Evolutionary conservation across 768 basidiomycete genomes (phyloP).

Genomic region (Trametes sanguinea): DNA sequence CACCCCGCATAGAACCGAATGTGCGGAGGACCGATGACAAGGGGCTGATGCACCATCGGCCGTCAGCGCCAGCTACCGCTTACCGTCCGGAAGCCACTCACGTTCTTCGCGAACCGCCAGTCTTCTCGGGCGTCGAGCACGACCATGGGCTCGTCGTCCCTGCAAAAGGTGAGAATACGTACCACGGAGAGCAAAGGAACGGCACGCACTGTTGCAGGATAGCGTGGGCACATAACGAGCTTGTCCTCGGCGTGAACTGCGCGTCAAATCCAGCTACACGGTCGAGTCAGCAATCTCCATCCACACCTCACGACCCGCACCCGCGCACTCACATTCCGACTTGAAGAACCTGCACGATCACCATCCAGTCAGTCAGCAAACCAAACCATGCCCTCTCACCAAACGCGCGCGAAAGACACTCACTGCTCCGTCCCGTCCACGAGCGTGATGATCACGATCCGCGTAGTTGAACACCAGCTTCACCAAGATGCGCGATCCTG

Average conservation of each 20-base stretch:
- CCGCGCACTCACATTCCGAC: conserved; percentile 65
- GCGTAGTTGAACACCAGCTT: conserved; percentile 92
- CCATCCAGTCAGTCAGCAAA: conserved; percentile 2
- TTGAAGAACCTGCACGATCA: conserved; percentile 73
- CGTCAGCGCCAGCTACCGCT: conserved; percentile 1
- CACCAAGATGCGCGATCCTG: conserved; percentile 84
- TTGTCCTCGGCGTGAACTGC: conserved; percentile 50
- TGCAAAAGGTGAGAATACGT: conserved; percentile 30
- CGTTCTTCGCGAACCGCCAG: conserved; percentile 88
- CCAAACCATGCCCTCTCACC: background rate
- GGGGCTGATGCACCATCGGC: conserved; percentile 49
- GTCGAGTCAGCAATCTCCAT: background rate
- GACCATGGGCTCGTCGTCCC: conserved; percentile 86
- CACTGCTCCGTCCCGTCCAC: conserved; percentile 86
- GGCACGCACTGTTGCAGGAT: conserved; percentile 73
- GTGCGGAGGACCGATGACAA: conserved; percentile 64
- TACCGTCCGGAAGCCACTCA: conserved; percentile 37
- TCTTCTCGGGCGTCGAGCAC: conserved; percentile 76
- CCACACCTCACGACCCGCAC: background rate
- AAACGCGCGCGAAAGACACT: conserved; percentile 31
- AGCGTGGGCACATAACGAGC: conserved; percentile 82
- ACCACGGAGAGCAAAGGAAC: background rate
- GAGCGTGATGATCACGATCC: conserved; percentile 79
- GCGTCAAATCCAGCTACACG: conserved; percentile 47
- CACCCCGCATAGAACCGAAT: conserved; percentile 92